phyloP scores from a whole-genome alignment of 106 monocot genomes.

The Phalaenopsis equestris region DNA sequence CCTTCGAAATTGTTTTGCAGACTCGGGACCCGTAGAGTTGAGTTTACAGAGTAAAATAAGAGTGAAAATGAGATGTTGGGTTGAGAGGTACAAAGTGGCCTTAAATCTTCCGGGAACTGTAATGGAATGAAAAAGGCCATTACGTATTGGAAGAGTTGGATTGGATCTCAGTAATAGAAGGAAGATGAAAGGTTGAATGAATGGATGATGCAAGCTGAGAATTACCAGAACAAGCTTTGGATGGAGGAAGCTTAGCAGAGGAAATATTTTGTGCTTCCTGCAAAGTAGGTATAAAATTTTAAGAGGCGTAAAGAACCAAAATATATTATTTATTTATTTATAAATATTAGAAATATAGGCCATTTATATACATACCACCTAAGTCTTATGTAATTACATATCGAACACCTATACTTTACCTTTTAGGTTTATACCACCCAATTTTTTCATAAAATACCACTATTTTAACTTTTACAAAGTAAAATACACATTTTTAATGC shows the following conservation, averaged over 20 bases:
- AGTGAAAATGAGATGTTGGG: background rate
- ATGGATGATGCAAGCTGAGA: background rate
- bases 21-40: constrained; percentile 27
- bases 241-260: constrained; percentile 33
- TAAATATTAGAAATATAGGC: no score
- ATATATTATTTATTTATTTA: no score
- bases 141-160: background rate
- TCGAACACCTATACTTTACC: no score
- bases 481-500: no score
- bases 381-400: no score
- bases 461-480: no score
- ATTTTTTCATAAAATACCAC: no score
- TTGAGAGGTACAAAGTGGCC: constrained; percentile 3
- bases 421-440: no score
- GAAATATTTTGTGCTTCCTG: constrained; percentile 33
- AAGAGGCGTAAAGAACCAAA: background rate
- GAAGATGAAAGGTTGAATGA: background rate
- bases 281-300: background rate
- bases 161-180: background rate
- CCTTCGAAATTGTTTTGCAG: constrained; percentile 21
- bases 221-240: constrained; percentile 59
- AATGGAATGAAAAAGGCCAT: background rate
- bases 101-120: constrained; percentile 48
- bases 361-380: no score
- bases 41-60: constrained; percentile 34